A percentile compares a stretch with the other conserved stretches of the same genome.
phyloP scores from a whole-genome alignment of 2,329 filamentous ascomycete species.

The Talaromyces sp. region DNA sequence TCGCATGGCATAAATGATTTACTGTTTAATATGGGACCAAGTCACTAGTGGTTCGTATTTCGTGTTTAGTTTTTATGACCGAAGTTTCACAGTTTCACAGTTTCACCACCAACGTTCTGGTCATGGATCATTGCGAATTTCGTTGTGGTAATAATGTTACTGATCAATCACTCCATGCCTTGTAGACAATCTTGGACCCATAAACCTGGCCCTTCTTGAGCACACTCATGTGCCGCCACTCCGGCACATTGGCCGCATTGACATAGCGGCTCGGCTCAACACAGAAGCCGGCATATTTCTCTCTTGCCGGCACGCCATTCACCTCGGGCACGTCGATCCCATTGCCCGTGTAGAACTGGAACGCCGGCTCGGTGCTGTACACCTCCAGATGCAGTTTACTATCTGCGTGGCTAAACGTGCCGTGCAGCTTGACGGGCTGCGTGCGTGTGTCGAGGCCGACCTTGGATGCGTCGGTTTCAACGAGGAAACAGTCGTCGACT shows the following conservation, averaged over 20 bases:
- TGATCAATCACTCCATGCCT: slow-evolving; percentile 62
- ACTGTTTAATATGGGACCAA: no score
- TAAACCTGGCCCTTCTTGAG: slow-evolving; percentile 82
- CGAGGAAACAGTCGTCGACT: slow-evolving; percentile 87
- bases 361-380: slow-evolving; percentile 85
- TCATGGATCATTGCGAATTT: neutral
- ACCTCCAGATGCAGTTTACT: slow-evolving; percentile 80
- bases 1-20: neutral
- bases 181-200: slow-evolving; percentile 76
- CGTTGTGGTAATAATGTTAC: neutral
- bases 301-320: slow-evolving; percentile 57
- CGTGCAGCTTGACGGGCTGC: slow-evolving; percentile 60
- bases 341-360: slow-evolving; percentile 94
- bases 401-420: slow-evolving; percentile 67
- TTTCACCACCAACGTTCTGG: no score
- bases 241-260: slow-evolving; percentile 76
- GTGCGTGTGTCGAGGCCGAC: slow-evolving; percentile 63
- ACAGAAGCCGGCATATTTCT: slow-evolving; percentile 72
- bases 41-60: no score
- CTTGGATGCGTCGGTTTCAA: slow-evolving; percentile 57
- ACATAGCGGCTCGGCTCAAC: slow-evolving; percentile 89
- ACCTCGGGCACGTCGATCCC: slow-evolving; percentile 70
- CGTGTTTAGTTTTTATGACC: no score
- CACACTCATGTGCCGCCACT: slow-evolving; percentile 73
- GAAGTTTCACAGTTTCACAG: no score